Evolutionary conservation across 768 basidiomycete genomes (phyloP).

Genomic region (Strobilomyces echinocephalus): DNA sequence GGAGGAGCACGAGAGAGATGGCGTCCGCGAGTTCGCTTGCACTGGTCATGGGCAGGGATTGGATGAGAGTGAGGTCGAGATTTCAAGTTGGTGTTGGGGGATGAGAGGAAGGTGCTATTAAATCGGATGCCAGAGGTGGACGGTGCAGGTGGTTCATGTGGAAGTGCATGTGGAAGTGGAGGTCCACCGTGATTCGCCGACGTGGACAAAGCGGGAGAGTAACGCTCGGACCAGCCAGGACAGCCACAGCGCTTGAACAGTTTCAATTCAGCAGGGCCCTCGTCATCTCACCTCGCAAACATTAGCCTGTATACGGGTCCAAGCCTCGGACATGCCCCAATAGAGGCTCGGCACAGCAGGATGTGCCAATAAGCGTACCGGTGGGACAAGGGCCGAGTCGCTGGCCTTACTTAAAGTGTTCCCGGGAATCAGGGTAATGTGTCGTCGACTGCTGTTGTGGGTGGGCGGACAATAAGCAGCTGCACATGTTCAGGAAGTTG

Average conservation of each 20-base stretch:
- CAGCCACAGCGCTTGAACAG: constrained; percentile 1
- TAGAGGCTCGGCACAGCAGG: neutral
- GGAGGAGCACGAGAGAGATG: constrained; percentile 9
- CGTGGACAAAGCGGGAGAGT: constrained; percentile 13
- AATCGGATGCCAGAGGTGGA: neutral
- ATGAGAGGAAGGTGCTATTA: neutral
- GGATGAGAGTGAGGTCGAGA: neutral
- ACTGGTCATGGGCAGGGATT: constrained; percentile 5
- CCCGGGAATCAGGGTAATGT: neutral
- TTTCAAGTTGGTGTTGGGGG: neutral
- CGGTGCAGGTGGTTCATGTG: constrained; percentile 3
- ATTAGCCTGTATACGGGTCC: neutral
- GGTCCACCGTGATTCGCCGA: neutral
- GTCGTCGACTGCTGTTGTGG: too few relatives aligned
- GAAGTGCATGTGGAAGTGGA: constrained; percentile 13
- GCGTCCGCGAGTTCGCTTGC: neutral
- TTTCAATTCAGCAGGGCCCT: constrained; percentile 3
- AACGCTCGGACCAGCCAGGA: constrained; percentile 11
- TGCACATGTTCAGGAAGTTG: too few relatives aligned
- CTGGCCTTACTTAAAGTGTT: constrained; percentile 18
- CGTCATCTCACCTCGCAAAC: constrained; percentile 12
- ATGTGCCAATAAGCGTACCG: neutral
- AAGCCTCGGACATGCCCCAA: neutral
- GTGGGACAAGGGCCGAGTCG: constrained; percentile 10
- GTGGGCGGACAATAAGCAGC: too few relatives aligned